Evolutionary conservation across 2,329 filamentous ascomycete genomes (phyloP).

Genomic region (Colletotrichum sp.): DNA sequence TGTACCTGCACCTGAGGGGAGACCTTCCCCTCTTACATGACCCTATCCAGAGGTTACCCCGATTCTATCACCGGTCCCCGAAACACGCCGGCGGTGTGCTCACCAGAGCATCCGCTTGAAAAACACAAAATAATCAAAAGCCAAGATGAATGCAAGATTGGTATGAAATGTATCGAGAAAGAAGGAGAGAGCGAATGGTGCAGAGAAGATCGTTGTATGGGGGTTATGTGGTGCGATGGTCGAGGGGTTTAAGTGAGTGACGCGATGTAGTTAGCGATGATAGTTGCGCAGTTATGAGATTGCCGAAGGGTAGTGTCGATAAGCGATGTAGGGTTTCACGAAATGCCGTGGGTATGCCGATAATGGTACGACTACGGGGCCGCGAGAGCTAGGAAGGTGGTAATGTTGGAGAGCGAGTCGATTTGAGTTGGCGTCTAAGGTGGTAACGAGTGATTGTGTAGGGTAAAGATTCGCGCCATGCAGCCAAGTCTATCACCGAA

Average conservation of each 20-base stretch:
- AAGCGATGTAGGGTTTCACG: background rate
- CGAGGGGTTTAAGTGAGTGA: background rate
- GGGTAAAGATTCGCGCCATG: background rate
- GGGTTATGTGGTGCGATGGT: background rate
- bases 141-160: conserved; percentile 3
- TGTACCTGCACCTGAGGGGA: background rate
- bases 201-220: background rate
- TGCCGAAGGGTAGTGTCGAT: conserved; percentile 14
- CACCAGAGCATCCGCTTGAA: background rate
- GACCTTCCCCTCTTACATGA: background rate
- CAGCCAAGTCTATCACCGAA: conserved; percentile 4
- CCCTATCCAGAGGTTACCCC: background rate
- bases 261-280: background rate
- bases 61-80: background rate
- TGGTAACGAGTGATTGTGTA: background rate
- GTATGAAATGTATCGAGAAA: background rate
- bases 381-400: background rate
- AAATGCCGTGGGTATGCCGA: background rate
- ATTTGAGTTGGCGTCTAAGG: background rate
- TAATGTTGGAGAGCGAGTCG: background rate
- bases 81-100: background rate
- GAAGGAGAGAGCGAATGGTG: background rate
- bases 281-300: background rate
- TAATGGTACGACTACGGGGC: background rate
- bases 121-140: background rate